Base-by-base conservation (phyloP, 768 basidiomycete species). In the Tremella yokohamensis region DNA sequence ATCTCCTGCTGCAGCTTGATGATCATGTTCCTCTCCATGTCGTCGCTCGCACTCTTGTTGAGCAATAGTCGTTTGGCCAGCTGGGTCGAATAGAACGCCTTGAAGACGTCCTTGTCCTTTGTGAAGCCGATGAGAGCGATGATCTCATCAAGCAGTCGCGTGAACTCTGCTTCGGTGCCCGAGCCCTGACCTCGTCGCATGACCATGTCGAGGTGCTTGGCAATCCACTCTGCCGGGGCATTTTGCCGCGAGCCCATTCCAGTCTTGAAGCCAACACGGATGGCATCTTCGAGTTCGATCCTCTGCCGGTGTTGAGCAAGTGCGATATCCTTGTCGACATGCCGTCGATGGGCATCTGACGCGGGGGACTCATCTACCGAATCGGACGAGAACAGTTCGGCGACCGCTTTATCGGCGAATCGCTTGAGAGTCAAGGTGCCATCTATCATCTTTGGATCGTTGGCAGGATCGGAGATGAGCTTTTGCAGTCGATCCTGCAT, bases 51-150 rank as follows among this genome's bases (percentile, higher is more conserved):
- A 15, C 90, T 93, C 20, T 92, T 87, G 22, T 84, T 84, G n/a
- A 84, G 81, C 39, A 98, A 82, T 9, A 99, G 81, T 34, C 96
- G 89, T 76, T 93, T 93, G 6, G 94, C 90, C 34, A 99, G 84
- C 74, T 98, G 96, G 20, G 82, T 82, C 76, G 97, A 96, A 79
- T 99, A 99, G 78, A 97, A 98, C 20, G 89, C 84, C 76, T 99
- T 96, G 75, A 99, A 99, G 8, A 93, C 84, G 69, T 99, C 96
- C 77, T 98, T 98, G 78, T 98, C 93, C 2, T 85, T 83, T 57
- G 97, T 82, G 78, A 84, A 99, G 47, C 94, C 84, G 82, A 99
- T 97, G 26, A 98, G 83, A 1, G 85, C 89, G 77, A 97, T 94
- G 0, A 94, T 92, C 79, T 96, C 96, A 73, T 97, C 94, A 55